Evolutionary conservation across 129 eudicot genomes (phyloP), one percentile per base, ranked within the genome.

Genomic region (Centella asiatica): DNA sequence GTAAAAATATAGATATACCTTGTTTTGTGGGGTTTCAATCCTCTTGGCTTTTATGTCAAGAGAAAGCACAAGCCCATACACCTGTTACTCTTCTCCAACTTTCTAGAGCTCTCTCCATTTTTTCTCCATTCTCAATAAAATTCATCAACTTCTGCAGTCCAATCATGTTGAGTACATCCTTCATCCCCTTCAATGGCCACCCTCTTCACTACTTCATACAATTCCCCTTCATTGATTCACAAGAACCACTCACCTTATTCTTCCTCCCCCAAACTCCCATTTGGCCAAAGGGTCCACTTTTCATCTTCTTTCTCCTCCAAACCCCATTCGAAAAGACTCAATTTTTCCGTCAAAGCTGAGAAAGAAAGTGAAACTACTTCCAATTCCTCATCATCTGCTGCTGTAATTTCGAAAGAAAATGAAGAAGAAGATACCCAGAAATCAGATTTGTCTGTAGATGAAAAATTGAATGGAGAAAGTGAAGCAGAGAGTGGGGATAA

Each of bases 71-170:
- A 51, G 17, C 52, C 70, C 17, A 8, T 62, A 71, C 85, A 81
- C 62, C 64, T 80, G 74, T 74, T 60, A 47, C 61, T n/a, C 63
- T 81, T 85, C 97, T 81, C 77, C 69, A 83, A 71, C 72, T 72
- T 81, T 89, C 97, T 76, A 80, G 97, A 83, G 64, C 54, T 36
- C 27, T 80, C 81, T 60, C 49, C 4, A 60, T 33, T 46, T 32
- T 32, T 31, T 37, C 55, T 54, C 44, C 34, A 8, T 19, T 28
- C 57, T 24, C 70, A 62, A 23, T 64, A 44, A 72, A 81, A 12
- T 12, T 26, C 72, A 49, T 29, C 70, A 42, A 44, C 33, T 66
- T 9, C 56, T 28, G 22, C 64, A 44, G 20, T 18, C 50, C 33
- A 26, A 52, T 24, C 68, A 66, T 45, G 68, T 25, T 23, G 0